Percentiles rank a stretch among this genome's conserved stretches.
These are phyloP conservation scores for Eucalyptus tenuipes DNA, from an alignment of 345 rosid species.

Conservation along the genomic window DNA sequence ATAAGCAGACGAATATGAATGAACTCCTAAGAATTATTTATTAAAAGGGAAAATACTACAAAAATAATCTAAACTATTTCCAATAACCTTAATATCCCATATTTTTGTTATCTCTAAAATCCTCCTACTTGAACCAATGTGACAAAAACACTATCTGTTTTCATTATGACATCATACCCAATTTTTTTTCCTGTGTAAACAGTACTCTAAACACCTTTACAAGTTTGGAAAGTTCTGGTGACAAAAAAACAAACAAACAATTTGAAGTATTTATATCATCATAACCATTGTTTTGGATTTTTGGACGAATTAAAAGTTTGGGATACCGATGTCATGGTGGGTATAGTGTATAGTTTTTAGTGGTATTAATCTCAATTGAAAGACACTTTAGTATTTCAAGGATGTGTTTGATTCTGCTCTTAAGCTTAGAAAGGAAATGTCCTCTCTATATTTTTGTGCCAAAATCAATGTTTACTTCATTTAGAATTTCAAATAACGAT, in stretches of 20 bases:
- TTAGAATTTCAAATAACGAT: not conserved
- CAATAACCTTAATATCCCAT: not conserved
- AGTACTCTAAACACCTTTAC: not conserved
- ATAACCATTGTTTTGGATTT: not conserved
- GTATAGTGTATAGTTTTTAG: not conserved
- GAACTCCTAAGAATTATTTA: not conserved
- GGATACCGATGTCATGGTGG: not conserved
- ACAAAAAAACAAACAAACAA: not conserved
- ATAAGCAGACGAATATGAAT: not conserved
- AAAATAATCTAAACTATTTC: not conserved
- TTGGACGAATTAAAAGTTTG: not conserved
- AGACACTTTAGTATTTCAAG: not conserved
- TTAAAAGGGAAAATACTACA: not conserved
- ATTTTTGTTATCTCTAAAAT: not conserved
- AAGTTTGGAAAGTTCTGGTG: not conserved
- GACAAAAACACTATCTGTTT: not conserved
- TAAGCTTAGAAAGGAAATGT: conserved; percentile 22
- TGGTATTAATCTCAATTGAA: not conserved
- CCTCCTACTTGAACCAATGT: no score
- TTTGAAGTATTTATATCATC: not conserved
- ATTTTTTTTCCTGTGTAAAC: not conserved
- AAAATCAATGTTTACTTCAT: not conserved
- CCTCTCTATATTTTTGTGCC: not conserved
- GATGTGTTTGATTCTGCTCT: not conserved
- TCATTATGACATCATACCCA: not conserved